Evolutionary conservation across 2,329 filamentous ascomycete species (phyloP).

Genomic region (Beauveria asiatica): DNA sequence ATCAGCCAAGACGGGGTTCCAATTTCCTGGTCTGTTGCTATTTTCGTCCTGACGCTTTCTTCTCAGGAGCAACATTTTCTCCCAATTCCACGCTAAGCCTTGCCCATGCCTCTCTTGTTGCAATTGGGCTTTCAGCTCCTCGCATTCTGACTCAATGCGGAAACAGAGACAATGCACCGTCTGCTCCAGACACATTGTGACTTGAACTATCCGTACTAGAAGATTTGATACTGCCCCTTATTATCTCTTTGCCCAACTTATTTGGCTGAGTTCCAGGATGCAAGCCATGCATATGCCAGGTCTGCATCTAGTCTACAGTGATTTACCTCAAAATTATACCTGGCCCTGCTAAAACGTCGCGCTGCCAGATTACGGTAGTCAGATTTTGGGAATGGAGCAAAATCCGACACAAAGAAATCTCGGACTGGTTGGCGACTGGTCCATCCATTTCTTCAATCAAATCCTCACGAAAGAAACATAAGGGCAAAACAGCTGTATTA

Average conservation of each 20-base stretch:
- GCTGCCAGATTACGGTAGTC: too few species aligned
- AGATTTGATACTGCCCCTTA: neutral
- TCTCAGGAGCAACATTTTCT: neutral
- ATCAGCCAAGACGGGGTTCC: neutral
- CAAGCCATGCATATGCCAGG: neutral
- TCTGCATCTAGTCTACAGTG: neutral
- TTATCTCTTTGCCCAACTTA: neutral
- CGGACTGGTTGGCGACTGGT: too few species aligned
- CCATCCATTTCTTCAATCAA: too few species aligned
- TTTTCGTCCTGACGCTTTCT: neutral
- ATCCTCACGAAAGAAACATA: too few species aligned
- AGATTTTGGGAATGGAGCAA: too few species aligned
- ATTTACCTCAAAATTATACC: too few species aligned
- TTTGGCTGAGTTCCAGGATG: neutral
- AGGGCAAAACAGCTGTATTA: too few species aligned
- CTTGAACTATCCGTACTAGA: neutral
- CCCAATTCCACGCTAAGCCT: neutral
- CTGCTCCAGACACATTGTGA: neutral
- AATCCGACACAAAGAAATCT: too few species aligned
- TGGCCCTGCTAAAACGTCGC: too few species aligned
- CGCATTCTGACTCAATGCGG: conserved; percentile 1
- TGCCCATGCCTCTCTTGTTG: neutral
- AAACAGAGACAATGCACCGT: neutral
- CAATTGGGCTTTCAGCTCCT: neutral
- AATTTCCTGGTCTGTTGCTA: neutral